These are phyloP conservation scores for Hericium alpestre DNA, from an alignment of 768 basidiomycete species.

Conservation along the genomic window DNA sequence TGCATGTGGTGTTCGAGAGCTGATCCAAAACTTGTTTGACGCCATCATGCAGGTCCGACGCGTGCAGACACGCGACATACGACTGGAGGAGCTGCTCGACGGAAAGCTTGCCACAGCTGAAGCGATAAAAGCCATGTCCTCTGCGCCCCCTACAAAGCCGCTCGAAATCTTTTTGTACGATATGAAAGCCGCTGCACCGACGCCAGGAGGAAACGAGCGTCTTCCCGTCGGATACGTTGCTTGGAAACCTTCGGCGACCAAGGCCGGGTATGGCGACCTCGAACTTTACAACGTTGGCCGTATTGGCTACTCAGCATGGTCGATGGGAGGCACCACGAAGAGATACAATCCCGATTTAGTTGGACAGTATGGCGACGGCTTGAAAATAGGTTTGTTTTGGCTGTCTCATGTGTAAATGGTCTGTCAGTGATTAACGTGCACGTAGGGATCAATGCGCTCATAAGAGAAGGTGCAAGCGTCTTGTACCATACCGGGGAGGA, in stretches of 20 bases:
- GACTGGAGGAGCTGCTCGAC: background rate
- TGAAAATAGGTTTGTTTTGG: background rate
- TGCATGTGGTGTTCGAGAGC: background rate
- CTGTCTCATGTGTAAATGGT: background rate
- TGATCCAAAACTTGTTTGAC: background rate
- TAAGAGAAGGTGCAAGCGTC: background rate
- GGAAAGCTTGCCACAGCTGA: background rate
- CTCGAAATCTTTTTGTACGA: background rate
- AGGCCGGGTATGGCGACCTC: background rate
- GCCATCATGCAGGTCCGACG: background rate
- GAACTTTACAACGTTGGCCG: background rate
- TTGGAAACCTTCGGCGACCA: background rate
- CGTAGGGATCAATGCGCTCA: background rate
- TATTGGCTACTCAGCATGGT: background rate
- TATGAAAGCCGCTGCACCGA: background rate
- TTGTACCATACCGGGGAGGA: background rate
- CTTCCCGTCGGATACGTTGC: background rate
- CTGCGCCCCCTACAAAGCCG: background rate
- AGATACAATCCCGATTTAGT: background rate
- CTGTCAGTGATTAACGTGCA: background rate
- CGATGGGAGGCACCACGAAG: background rate
- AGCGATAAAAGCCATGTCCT: background rate
- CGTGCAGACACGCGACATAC: background rate
- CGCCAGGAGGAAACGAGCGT: background rate
- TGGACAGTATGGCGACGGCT: background rate